Evolutionary conservation across 2,329 filamentous ascomycete genomes (phyloP), one percentile per base, ranked within the genome.

Genomic region (Rutstroemia sp.): DNA sequence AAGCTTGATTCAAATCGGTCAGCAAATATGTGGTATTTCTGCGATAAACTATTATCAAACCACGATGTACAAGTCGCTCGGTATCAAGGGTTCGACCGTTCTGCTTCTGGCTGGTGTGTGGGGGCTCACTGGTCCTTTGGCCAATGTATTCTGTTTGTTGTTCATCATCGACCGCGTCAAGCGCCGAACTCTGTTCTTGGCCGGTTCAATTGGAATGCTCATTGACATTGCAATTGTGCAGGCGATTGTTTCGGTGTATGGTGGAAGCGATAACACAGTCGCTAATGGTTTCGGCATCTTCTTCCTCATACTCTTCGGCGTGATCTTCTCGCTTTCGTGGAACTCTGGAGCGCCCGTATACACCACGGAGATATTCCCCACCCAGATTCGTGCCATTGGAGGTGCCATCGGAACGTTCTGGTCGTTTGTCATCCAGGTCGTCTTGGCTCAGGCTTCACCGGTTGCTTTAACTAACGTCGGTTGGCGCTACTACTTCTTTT

Each of bases 331-430:
- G 5, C 39, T 57, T 27, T 36, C 50, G 12, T 57, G 40, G 38
- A 57, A 56, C 51, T 30, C 51, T 25, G 51, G 36, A n/a, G 34
- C 39, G 17, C 44, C 51, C 23, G 49, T 61, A n/a, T 60, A 55
- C 45, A 30, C 27, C n/a, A 38, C 46, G 9, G 59, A 61, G 39
- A 58, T 61, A 34, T 60, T 61, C 47, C 59, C 58, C 21, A 51
- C 47, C 36, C 30, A 55, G 27, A 54, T 60, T 17, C 59, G 59
- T 39, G 27, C 58, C 12, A 21, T 50, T 36, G 57, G 57, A n/a
- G 38, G 40, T 16, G 55, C 55, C 16, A 51, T 59, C 30, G 47
- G 45, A n/a, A 54, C 55, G 27, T 54, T 58, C 48, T 54, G 44
- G 14, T 17, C 23, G 27, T 40, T 16, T 25, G 36, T 45, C n/a